Percentiles rank a stretch among this genome's conserved stretches.
phyloP scores from a whole-genome alignment of 2,329 filamentous ascomycete genomes.

The Penicillium sclerotiorum region DNA sequence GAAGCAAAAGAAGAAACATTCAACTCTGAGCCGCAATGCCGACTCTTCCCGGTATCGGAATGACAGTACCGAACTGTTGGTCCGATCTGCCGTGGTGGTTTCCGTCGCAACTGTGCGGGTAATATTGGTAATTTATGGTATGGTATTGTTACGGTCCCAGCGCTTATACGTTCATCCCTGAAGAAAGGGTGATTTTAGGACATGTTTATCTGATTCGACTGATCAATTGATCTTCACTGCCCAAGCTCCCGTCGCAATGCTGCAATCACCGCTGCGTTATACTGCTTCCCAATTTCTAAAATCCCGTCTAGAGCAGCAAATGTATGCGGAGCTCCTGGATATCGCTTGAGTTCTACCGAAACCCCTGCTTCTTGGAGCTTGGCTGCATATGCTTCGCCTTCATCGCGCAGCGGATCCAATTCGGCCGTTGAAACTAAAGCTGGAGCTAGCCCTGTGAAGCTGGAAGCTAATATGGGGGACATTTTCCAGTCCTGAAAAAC shows the following conservation, averaged over 20 bases:
- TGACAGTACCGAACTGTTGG: conserved; percentile 9
- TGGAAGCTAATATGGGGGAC: conserved; percentile 42
- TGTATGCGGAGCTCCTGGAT: conserved; percentile 39
- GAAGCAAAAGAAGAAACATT: conserved; percentile 11
- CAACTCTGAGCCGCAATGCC: conserved; percentile 19
- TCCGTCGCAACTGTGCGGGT: not conserved
- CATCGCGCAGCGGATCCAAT: conserved; percentile 46
- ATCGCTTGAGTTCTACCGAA: conserved; percentile 34
- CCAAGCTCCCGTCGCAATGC: conserved; percentile 29
- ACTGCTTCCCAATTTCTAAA: conserved; percentile 31
- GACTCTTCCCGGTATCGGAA: conserved; percentile 33
- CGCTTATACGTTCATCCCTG: conserved; percentile 16
- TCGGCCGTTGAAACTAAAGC: conserved; percentile 45
- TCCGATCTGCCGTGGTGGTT: not conserved
- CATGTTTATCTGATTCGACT: not conserved
- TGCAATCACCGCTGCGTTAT: conserved; percentile 32
- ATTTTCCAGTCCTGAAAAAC: conserved; percentile 44
- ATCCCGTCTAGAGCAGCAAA: conserved; percentile 35
- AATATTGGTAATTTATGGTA: conserved; percentile 11
- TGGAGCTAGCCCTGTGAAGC: conserved; percentile 40
- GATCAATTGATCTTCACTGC: not conserved
- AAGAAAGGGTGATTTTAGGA: conserved; percentile 1
- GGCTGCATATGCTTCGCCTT: conserved; percentile 43
- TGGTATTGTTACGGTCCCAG: conserved; percentile 10
- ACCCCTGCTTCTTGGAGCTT: conserved; percentile 41